Conservation (phyloP, 768 basidiomycete genomes). For the Kwoniella newhampshirensis region DNA sequence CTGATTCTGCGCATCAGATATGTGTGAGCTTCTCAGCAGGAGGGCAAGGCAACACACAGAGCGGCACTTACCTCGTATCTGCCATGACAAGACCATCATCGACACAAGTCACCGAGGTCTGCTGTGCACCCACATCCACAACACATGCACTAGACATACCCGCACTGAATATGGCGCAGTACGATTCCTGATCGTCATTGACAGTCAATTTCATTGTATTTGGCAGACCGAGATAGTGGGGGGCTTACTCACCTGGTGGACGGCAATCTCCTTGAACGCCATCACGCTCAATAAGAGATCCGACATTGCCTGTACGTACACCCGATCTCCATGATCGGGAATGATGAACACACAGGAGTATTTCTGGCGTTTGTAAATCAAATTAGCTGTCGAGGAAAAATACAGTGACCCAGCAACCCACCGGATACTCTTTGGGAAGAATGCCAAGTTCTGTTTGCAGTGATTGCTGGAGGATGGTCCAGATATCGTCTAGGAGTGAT, state of each 20-base stretch:
- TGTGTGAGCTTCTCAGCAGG: not conserved
- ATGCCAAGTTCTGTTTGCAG: constrained; percentile 54
- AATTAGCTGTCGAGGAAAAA: not conserved
- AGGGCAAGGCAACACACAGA: not conserved
- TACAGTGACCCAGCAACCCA: constrained; percentile 11
- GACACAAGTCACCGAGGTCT: constrained; percentile 83
- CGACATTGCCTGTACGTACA: constrained; percentile 75
- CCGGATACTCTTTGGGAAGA: constrained; percentile 32
- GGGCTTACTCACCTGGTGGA: constrained; percentile 82
- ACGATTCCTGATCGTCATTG: constrained; percentile 81
- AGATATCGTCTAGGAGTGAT: constrained; percentile 73
- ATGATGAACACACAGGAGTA: constrained; percentile 84
- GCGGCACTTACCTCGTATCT: constrained; percentile 70
- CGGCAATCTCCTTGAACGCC: constrained; percentile 89
- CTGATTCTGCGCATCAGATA: constrained; percentile 55
- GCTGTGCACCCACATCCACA: constrained; percentile 85
- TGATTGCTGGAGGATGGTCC: constrained; percentile 64
- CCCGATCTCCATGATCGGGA: constrained; percentile 84
- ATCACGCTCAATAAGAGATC: constrained; percentile 71
- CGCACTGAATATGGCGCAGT: constrained; percentile 91
- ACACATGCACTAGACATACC: constrained; percentile 94
- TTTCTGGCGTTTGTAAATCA: constrained; percentile 58
- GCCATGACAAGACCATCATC: constrained; percentile 86
- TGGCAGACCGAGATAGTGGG: too few relatives aligned
- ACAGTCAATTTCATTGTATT: too few relatives aligned